Evolutionary conservation across 2,329 filamentous ascomycete genomes (phyloP), one percentile per base, ranked within the genome.

Genomic region (Ilyonectria robusta): DNA sequence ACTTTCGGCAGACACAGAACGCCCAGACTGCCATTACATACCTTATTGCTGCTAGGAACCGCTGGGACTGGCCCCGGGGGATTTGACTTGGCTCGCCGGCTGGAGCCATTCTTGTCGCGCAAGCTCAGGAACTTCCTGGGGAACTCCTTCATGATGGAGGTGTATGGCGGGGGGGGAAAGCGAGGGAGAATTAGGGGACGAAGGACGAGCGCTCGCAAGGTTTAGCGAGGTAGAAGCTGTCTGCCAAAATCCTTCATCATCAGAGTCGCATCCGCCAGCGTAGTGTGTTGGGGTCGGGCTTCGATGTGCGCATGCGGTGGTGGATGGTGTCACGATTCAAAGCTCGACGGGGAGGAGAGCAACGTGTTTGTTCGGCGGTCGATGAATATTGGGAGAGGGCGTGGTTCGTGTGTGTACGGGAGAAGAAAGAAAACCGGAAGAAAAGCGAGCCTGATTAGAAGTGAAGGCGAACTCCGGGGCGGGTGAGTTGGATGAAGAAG

Each of bases 41-140:
- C 88, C 84, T 87, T 89, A 69, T 83, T 84, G 46, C 70, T 67
- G 23, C 54, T 42, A 8, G 70, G 51, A n/a, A 64, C 31, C 21
- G 72, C 35, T 48, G 69, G 66, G 26, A 81, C 79, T 26, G 86
- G 84, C 62, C 84, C 80, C 44, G 86, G 84, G 59, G 89, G 87
- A 21, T 84, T 83, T 53, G 88, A 89, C 74, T 87, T 89, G 75
- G 84, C 85, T 66, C 87, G 85, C 65, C 83, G 83, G 71, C 89
- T 86, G 42, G 78, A 72, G 66, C 82, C 84, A 78, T 85, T 85
- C 81, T 88, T 94, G 75, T 93, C 92, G 72, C 91, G 88, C 72
- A 91, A 85, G 79, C 89, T 93, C 67, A 93, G 88, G 78, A 94
- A 91, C 75, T 91, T 90, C 77, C 88, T 90, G 55, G 86, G 85